A percentile compares a stretch with the other conserved stretches of the same genome.
These are phyloP conservation scores for Hordeum pubiflorum DNA, from an alignment of 202 grass and related monocot species.

Conservation along the genomic window DNA sequence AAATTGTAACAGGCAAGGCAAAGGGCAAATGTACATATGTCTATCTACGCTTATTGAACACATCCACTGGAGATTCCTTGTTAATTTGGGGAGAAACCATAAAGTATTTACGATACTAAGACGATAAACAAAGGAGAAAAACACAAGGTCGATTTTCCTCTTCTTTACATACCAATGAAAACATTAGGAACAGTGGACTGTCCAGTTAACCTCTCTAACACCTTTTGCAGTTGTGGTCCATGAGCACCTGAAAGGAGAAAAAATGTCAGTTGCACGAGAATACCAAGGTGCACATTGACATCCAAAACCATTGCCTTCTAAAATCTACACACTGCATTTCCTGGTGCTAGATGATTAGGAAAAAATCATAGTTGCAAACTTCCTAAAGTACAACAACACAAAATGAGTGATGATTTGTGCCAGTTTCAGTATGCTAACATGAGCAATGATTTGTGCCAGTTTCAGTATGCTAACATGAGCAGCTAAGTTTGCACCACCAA, in stretches of 20 bases:
- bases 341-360: neutral
- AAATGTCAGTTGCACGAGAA: conserved; percentile 18
- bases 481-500: neutral
- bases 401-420: neutral
- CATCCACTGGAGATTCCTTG: neutral
- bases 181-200: conserved; percentile 92
- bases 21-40: neutral
- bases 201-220: conserved; percentile 76
- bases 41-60: neutral
- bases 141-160: neutral
- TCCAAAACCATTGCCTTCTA: conserved; percentile 6
- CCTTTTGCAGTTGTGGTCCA: conserved; percentile 82
- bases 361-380: neutral
- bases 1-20: neutral
- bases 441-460: neutral
- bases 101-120: neutral
- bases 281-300: neutral
- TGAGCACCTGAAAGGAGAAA: conserved; percentile 56
- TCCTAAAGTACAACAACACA: neutral
- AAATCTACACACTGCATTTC: neutral
- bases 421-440: neutral
- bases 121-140: neutral
- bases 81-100: conserved; percentile 6
- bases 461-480: neutral
- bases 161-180: conserved; percentile 59